phyloP scores from a whole-genome alignment of 768 basidiomycete species.

The Boletales sp. region DNA sequence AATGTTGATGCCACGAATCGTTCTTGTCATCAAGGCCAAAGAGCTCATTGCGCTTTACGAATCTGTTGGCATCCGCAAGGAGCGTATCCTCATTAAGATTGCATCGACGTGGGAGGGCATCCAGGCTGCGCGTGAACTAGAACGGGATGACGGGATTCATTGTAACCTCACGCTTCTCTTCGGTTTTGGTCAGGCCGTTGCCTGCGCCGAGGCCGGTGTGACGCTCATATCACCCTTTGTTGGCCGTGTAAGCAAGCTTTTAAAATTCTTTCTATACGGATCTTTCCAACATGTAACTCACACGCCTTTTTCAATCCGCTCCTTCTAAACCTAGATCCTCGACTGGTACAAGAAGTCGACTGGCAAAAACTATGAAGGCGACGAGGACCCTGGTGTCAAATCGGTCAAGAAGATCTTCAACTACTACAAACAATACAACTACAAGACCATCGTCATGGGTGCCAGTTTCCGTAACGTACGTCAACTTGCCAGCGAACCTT shows the following conservation, averaged over 20 bases:
- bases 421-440: slow-evolving; percentile 98
- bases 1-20: slow-evolving; percentile 14
- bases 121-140: slow-evolving; percentile 95
- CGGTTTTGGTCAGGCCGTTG: slow-evolving; percentile 98
- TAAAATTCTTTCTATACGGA: slow-evolving; percentile 18
- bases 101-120: slow-evolving; percentile 99
- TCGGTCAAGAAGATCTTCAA: slow-evolving; percentile 98
- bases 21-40: slow-evolving; percentile 71
- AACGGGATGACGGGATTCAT: slow-evolving; percentile 90
- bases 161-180: slow-evolving; percentile 99
- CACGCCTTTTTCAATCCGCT: neutral
- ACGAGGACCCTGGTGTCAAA: slow-evolving; percentile 92
- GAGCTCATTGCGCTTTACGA: slow-evolving; percentile 93
- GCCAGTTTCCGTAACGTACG: slow-evolving; percentile 98
- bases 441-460: slow-evolving; percentile 99
- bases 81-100: slow-evolving; percentile 98
- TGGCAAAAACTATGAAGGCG: slow-evolving; percentile 85
- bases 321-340: slow-evolving; percentile 62
- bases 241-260: slow-evolving; percentile 72
- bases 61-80: slow-evolving; percentile 88
- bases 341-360: slow-evolving; percentile 98
- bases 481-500: slow-evolving; percentile 7
- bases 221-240: slow-evolving; percentile 99
- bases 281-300: slow-evolving; percentile 11
- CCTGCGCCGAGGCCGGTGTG: slow-evolving; percentile 96